These are phyloP conservation scores for Saccharomycopsis oosterbeekiorum DNA, from an alignment of 805 yeast genomes.

Conservation along the genomic window DNA sequence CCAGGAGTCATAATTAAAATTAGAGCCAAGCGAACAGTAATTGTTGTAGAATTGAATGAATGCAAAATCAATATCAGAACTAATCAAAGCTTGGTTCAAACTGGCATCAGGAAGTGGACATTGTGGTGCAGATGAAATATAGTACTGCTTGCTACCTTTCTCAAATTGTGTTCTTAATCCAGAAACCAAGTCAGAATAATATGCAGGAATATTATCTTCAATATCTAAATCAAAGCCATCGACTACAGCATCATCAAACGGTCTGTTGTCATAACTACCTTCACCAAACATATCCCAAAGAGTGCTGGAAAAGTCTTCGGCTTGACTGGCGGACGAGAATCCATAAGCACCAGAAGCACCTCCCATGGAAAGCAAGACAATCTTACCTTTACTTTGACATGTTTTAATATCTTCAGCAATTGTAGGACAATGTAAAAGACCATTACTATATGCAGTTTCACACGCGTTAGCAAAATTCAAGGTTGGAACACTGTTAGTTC, in stretches of 20 bases:
- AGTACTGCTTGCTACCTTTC: constrained; percentile 37
- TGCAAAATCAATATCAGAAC: constrained; percentile 43
- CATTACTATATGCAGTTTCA: constrained; percentile 13
- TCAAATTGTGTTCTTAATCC: constrained; percentile 24
- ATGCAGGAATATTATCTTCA: constrained; percentile 25
- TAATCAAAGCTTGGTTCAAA: constrained; percentile 30
- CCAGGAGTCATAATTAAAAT: constrained; percentile 75
- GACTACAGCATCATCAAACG: constrained; percentile 8
- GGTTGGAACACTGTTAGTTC: constrained; percentile 8
- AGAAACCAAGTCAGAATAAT: constrained; percentile 42
- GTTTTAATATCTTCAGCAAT: constrained; percentile 59
- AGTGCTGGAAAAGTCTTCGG: constrained; percentile 45
- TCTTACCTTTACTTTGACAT: constrained; percentile 71
- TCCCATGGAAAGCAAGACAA: constrained; percentile 62
- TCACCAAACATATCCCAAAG: constrained; percentile 51
- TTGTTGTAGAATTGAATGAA: constrained; percentile 63
- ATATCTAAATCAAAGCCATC: constrained; percentile 16
- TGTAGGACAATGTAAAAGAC: no score
- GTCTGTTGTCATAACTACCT: constrained; percentile 27
- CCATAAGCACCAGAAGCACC: constrained; percentile 61
- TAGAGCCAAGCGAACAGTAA: constrained; percentile 35
- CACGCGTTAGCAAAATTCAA: constrained; percentile 38
- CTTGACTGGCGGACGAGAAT: constrained; percentile 77
- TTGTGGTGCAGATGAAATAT: constrained; percentile 56
- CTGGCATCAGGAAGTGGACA: constrained; percentile 51